These are phyloP conservation scores for Neurospora sp. DNA, from an alignment of 495 filamentous ascomycete species.

Conservation along the genomic window DNA sequence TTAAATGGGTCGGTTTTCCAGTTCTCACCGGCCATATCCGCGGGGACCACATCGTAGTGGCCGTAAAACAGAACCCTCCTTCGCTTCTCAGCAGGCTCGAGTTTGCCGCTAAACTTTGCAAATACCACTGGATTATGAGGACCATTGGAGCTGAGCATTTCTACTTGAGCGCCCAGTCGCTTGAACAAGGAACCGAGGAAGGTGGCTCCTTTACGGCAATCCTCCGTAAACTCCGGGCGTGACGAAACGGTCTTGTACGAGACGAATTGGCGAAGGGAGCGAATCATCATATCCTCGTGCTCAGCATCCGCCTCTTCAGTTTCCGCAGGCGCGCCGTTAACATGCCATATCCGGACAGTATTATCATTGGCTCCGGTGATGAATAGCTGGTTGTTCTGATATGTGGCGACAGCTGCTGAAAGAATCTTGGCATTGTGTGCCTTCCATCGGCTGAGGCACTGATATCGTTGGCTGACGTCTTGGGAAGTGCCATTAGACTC, in stretches of 20 bases:
- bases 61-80: conserved; percentile 95
- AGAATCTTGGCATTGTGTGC: conserved; percentile 81
- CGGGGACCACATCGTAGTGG: conserved; percentile 97
- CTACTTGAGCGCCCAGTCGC: conserved; percentile 77
- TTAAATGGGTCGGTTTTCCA: conserved; percentile 86
- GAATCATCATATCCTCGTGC: conserved; percentile 65
- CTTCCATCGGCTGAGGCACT: conserved; percentile 71
- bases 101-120: conserved; percentile 73
- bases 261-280: conserved; percentile 72
- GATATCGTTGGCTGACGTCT: conserved; percentile 83
- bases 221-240: conserved; percentile 68
- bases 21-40: conserved; percentile 63
- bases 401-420: conserved; percentile 65
- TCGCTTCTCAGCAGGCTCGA: conserved; percentile 40
- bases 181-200: conserved; percentile 84
- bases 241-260: conserved; percentile 86
- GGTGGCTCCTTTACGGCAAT: conserved; percentile 86
- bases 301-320: conserved; percentile 19
- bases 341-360: conserved; percentile 78
- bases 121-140: conserved; percentile 79
- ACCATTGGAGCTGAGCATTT: conserved; percentile 66
- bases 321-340: conserved; percentile 46
- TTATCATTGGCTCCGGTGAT: conserved; percentile 95
- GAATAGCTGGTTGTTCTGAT: conserved; percentile 61
- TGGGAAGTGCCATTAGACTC: conserved; percentile 36